These are phyloP conservation scores for Solanum virginianum DNA, from an alignment of 257 asterid species.

Conservation along the genomic window DNA sequence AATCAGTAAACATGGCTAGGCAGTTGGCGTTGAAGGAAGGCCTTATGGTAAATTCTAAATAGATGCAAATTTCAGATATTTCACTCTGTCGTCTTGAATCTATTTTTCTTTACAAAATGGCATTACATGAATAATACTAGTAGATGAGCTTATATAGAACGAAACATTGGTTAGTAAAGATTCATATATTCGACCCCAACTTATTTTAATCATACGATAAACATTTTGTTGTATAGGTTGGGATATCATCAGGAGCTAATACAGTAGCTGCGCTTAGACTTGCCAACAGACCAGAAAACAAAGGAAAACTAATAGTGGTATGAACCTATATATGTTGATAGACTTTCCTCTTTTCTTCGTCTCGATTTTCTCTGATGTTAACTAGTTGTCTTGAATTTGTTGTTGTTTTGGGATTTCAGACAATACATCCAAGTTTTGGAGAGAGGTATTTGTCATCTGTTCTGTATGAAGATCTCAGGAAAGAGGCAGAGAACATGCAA, in stretches of 20 bases:
- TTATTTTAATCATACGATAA: background rate
- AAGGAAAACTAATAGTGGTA: constrained; percentile 96
- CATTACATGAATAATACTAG: background rate
- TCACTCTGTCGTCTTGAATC: background rate
- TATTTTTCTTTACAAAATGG: background rate
- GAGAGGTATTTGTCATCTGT: constrained; percentile 89
- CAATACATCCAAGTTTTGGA: constrained; percentile 86
- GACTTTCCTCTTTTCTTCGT: background rate
- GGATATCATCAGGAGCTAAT: constrained; percentile 96
- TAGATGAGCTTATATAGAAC: background rate
- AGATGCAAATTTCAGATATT: background rate
- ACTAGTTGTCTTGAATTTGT: background rate
- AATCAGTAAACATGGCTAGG: constrained; percentile 83
- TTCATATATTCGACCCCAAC: background rate
- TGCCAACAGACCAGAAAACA: constrained; percentile 79
- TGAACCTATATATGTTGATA: background rate
- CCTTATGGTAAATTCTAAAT: constrained; percentile 40
- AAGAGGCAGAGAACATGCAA: constrained; percentile 80
- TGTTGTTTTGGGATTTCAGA: constrained; percentile 25
- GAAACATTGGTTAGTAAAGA: background rate
- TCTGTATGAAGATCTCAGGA: constrained; percentile 72
- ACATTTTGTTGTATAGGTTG: constrained; percentile 36
- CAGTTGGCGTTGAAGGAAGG: constrained; percentile 87
- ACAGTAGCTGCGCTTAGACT: constrained; percentile 86
- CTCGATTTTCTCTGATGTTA: background rate